Conservation (phyloP, 2,329 filamentous ascomycete species). For the Fusarium agapanthi region DNA sequence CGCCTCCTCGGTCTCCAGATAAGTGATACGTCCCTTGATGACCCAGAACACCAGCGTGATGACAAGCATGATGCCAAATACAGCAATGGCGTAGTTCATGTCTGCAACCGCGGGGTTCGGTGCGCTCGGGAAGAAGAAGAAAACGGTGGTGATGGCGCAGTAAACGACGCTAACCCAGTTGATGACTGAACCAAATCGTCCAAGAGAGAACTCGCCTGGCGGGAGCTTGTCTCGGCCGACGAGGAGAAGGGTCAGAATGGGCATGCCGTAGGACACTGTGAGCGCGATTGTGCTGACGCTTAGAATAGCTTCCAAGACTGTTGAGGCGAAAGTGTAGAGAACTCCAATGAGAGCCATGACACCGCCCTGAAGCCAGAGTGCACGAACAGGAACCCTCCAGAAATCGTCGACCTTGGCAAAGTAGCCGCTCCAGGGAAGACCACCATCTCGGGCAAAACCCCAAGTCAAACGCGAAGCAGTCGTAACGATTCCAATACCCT, state of each 20-base stretch:
- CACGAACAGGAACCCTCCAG: slow-evolving; percentile 62
- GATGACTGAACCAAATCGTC: slow-evolving; percentile 52
- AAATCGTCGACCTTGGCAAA: slow-evolving; percentile 53
- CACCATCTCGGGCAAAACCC: slow-evolving; percentile 64
- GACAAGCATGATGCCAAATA: slow-evolving; percentile 64
- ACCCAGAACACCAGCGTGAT: slow-evolving; percentile 61
- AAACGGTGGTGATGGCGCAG: slow-evolving; percentile 60
- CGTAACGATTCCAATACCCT: slow-evolving; percentile 61
- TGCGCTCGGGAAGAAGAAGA: slow-evolving; percentile 62
- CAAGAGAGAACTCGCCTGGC: slow-evolving; percentile 55
- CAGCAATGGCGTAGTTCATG: slow-evolving; percentile 67
- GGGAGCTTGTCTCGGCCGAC: slow-evolving; percentile 63
- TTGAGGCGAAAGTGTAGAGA: slow-evolving; percentile 63
- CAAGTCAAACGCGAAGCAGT: slow-evolving; percentile 62
- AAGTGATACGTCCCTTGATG: slow-evolving; percentile 53
- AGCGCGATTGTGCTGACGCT: slow-evolving; percentile 66
- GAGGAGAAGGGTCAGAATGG: slow-evolving; percentile 57
- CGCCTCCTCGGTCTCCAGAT: slow-evolving; percentile 42
- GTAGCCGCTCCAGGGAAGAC: slow-evolving; percentile 56
- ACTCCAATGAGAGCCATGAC: slow-evolving; percentile 57
- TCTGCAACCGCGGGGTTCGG: slow-evolving; percentile 57
- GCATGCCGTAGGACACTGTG: slow-evolving; percentile 59
- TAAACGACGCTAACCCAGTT: slow-evolving; percentile 62
- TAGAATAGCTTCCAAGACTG: slow-evolving; percentile 62
- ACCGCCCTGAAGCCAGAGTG: slow-evolving; percentile 61